phyloP scores from a whole-genome alignment of 176 grass and related monocot species.

The Phyllostachys edulis region DNA sequence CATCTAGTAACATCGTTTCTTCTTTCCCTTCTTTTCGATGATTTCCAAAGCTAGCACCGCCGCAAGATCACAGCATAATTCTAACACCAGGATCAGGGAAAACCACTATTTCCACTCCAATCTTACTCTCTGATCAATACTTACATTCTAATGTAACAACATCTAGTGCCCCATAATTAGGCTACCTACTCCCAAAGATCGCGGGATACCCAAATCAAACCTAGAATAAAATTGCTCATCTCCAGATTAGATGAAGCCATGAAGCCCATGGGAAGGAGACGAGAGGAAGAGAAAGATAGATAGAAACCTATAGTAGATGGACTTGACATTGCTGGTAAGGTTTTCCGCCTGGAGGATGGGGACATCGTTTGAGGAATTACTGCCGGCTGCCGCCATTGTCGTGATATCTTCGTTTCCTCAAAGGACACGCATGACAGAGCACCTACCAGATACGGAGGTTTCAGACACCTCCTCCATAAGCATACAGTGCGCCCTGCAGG shows the following conservation, averaged over 20 bases:
- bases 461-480: too few relatives aligned
- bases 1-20: too few relatives aligned
- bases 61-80: background rate
- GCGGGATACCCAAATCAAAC: background rate
- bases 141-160: background rate
- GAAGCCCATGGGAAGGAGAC: background rate
- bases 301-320: constrained; percentile 68
- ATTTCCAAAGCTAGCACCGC: background rate
- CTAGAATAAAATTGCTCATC: background rate
- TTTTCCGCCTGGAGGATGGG: constrained; percentile 67
- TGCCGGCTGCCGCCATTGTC: constrained; percentile 38
- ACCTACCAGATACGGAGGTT: too few relatives aligned
- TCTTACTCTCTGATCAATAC: background rate
- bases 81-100: background rate
- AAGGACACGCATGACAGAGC: too few relatives aligned
- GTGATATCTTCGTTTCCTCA: background rate
- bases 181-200: background rate
- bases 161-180: background rate
- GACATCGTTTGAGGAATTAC: constrained; percentile 33
- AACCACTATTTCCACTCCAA: background rate
- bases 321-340: constrained; percentile 77
- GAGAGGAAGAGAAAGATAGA: background rate
- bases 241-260: constrained; percentile 1
- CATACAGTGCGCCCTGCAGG: too few relatives aligned
- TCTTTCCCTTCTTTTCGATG: too few relatives aligned